These are phyloP conservation scores for Aspergillus sp. DNA, from an alignment of 2,329 filamentous ascomycete species.

Conservation along the genomic window DNA sequence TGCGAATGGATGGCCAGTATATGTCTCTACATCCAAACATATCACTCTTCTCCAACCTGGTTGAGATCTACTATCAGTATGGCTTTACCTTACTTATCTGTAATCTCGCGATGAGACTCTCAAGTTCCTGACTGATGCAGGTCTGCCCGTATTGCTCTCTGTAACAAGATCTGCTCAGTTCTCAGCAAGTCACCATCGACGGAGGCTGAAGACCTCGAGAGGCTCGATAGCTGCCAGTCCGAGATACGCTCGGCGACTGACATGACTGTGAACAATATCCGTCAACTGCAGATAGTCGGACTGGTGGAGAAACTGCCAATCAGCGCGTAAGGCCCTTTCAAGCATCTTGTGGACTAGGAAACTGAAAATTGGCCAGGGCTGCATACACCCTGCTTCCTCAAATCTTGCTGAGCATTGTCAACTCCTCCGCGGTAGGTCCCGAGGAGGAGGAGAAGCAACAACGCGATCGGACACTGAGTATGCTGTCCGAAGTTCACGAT, in stretches of 20 bases:
- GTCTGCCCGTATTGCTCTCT: not conserved
- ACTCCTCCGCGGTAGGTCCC: not conserved
- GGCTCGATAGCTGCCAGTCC: not conserved
- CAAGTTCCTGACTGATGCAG: not conserved
- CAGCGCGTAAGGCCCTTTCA: not conserved
- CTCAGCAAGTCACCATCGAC: not conserved
- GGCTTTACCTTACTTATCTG: too few species aligned
- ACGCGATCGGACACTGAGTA: not conserved
- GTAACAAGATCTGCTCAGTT: not conserved
- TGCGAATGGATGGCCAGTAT: not conserved
- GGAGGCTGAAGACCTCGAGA: not conserved
- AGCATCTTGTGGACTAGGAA: not conserved
- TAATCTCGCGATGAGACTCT: too few species aligned
- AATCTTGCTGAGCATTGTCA: not conserved
- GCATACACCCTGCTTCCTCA: not conserved
- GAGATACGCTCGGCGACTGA: not conserved
- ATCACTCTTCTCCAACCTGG: not conserved
- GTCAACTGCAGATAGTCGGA: not conserved
- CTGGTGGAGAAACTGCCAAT: not conserved
- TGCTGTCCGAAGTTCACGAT: not conserved
- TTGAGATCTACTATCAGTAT: not conserved
- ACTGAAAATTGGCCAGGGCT: not conserved
- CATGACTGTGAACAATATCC: not conserved
- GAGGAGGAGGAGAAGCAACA: not conserved
- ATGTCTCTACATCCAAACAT: constrained; percentile 1